A percentile compares a stretch with the other conserved stretches of the same genome.
Conservation (phyloP, 2,329 filamentous ascomycete species). For the Penicillium sp. region DNA sequence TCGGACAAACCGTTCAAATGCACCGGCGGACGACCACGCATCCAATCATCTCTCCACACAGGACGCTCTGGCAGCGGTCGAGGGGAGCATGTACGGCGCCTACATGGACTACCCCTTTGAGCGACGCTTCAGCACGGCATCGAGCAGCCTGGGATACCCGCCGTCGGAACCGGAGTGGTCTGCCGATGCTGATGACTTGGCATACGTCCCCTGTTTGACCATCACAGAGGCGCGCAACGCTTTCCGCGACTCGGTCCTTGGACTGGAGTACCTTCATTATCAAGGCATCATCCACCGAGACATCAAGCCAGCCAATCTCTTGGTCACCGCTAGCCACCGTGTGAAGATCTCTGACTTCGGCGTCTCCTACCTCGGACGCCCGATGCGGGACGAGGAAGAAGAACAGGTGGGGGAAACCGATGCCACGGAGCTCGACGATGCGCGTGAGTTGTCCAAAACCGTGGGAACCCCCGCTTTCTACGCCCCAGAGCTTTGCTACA, state of each 20-base stretch:
- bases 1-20: slow-evolving; percentile 29
- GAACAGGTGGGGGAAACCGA: slow-evolving; percentile 76
- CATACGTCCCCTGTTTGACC: slow-evolving; percentile 89
- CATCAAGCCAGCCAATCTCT: slow-evolving; percentile 82
- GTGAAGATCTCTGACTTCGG: slow-evolving; percentile 99
- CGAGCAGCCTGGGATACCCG: slow-evolving; percentile 51
- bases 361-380: slow-evolving; percentile 91
- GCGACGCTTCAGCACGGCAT: slow-evolving; percentile 73
- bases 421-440: slow-evolving; percentile 80
- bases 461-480: slow-evolving; percentile 97
- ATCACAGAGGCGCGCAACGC: slow-evolving; percentile 73
- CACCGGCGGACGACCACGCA: slow-evolving; percentile 46
- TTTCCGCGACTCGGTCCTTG: slow-evolving; percentile 88
- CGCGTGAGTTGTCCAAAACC: slow-evolving; percentile 94
- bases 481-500: slow-evolving; percentile 91
- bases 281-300: slow-evolving; percentile 79
- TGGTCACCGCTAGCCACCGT: slow-evolving; percentile 76
- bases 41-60: slow-evolving; percentile 46
- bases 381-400: slow-evolving; percentile 73
- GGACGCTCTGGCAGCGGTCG: slow-evolving; percentile 51
- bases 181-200: slow-evolving; percentile 69
- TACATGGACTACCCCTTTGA: slow-evolving; percentile 59
- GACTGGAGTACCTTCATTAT: slow-evolving; percentile 87
- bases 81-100: slow-evolving; percentile 71
- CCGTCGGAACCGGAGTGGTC: slow-evolving; percentile 41